Evolutionary conservation across 2,329 filamentous ascomycete species (phyloP), one percentile per base, ranked within the genome.

Genomic region (Penicillium janthinellum): DNA sequence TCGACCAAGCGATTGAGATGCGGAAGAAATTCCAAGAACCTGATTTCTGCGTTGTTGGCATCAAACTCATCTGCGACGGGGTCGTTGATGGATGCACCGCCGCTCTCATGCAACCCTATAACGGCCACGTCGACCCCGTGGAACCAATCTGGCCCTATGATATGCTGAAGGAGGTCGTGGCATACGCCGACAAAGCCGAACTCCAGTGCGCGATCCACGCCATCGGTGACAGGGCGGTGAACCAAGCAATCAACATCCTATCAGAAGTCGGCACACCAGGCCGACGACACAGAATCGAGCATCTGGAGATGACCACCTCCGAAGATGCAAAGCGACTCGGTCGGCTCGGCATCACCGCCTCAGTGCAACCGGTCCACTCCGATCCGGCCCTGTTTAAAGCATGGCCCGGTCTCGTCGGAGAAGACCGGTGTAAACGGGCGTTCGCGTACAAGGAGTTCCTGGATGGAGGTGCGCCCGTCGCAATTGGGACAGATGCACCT

Each of bases 1-100:
- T 83, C 0, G 76, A 81, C 31, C 73, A 76, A 7, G 81, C 81
- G 1, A 78, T 82, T 45, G 75, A 76, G 31, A 64, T 82, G 4
- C 70, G 73, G 17, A 66, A 65, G 20, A 64, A 79, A 52, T 82
- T 74, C 70, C 78, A 78, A 63, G 68, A 69, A 11, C 80, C 80
- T 0, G 70, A 78, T 52, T 73, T 81, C 45, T 76, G 76, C 11
- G 72, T 83, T 28, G 73, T 77, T 0, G 81, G 81, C 6, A 80
- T 83, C 65, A 83, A 83, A 56, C 56, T 83, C 25, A 82, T 83
- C 59, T 78, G 76, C 56, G 81, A 83, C 58, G 81, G 81, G 4
- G 79, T 82, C 0, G 74, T 83, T 39, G 81, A 83, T 59, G 80
- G 79, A 11, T 83, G 81, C 65, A 83, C 81, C 7, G 81, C 81